A percentile compares a stretch with the other conserved stretches of the same genome.
Evolutionary conservation across 192 early-diverging fungal species (phyloP).

Genomic region (Endogone sp.): DNA sequence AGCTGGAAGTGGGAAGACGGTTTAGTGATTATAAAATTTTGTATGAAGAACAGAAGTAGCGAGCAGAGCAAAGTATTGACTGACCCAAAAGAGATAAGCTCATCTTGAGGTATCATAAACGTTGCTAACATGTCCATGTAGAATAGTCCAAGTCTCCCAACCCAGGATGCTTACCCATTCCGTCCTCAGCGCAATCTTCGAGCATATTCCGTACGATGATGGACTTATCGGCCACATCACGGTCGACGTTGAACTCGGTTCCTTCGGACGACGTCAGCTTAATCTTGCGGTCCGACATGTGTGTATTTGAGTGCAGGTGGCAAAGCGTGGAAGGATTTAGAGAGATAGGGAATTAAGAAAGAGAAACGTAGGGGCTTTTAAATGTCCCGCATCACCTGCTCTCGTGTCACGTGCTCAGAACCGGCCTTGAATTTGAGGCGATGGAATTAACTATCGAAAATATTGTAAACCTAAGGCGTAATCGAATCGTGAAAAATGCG

Average conservation of each 20-base stretch:
- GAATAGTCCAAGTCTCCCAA: too few species aligned
- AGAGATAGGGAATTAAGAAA: not conserved
- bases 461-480: too few species aligned
- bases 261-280: slow-evolving; percentile 43
- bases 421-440: too few species aligned
- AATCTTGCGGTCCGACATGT: slow-evolving; percentile 14
- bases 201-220: slow-evolving; percentile 77
- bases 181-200: slow-evolving; percentile 68
- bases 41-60: too few species aligned
- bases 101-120: not conserved
- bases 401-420: too few species aligned
- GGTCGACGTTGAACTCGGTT: slow-evolving; percentile 55
- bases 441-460: too few species aligned
- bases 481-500: too few species aligned
- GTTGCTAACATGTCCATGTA: not conserved
- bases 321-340: too few species aligned
- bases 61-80: not conserved
- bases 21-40: too few species aligned
- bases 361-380: not conserved
- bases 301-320: not conserved
- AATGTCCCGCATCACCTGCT: too few species aligned
- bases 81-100: not conserved
- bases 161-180: slow-evolving; percentile 32
- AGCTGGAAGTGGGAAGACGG: slow-evolving; percentile 34
- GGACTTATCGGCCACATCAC: slow-evolving; percentile 62